Evolutionary conservation across 2,329 filamentous ascomycete species (phyloP).

Genomic region (Rosellinia necatrix): DNA sequence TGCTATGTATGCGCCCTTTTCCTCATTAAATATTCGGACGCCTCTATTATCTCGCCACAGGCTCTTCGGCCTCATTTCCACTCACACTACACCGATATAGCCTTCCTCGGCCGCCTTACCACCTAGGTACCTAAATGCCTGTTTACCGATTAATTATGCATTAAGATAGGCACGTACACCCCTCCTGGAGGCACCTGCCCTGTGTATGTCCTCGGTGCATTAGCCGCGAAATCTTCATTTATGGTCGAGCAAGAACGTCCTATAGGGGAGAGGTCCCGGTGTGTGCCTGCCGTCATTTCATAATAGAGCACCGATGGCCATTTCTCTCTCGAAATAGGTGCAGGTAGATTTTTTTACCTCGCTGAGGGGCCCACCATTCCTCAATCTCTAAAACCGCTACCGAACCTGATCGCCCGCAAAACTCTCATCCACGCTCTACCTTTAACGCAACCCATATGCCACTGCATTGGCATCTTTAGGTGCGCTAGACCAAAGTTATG

Average conservation of each 20-base stretch:
- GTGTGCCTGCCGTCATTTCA: background rate
- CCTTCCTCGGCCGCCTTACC: too few species aligned
- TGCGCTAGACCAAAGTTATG: constrained; percentile 16
- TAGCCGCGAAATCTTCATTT: background rate
- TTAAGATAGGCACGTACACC: too few species aligned
- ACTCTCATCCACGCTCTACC: background rate
- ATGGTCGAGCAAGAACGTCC: constrained; percentile 1
- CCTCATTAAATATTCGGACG: too few species aligned
- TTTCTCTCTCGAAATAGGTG: too few species aligned
- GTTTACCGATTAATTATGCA: too few species aligned
- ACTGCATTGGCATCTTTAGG: background rate
- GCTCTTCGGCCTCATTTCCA: too few species aligned
- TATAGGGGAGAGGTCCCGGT: background rate
- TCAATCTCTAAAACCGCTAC: background rate
- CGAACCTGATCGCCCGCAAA: background rate
- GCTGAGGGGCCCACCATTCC: background rate
- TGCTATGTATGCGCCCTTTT: background rate
- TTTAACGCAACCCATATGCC: background rate
- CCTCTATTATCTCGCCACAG: too few species aligned
- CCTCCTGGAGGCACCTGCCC: too few species aligned
- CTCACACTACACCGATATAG: too few species aligned
- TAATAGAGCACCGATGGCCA: background rate
- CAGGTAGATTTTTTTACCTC: background rate
- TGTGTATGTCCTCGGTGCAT: background rate
- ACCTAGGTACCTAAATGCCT: too few species aligned